phyloP scores from a whole-genome alignment of 2,329 filamentous ascomycete genomes.

The Alternaria burnsii region DNA sequence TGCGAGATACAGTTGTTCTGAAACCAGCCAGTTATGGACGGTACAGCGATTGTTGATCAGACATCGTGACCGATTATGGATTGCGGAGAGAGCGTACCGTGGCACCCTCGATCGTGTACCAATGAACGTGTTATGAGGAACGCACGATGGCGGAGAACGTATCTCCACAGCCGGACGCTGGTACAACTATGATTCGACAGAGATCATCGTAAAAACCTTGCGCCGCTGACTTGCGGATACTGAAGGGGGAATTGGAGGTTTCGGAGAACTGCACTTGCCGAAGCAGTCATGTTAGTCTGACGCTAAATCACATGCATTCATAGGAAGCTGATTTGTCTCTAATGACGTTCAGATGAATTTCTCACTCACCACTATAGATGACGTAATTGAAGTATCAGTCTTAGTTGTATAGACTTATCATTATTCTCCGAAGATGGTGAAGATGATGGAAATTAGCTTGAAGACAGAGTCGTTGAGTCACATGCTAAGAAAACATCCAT shows the following conservation, averaged over 20 bases:
- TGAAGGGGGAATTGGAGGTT: background rate
- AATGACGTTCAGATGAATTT: background rate
- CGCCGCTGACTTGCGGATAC: background rate
- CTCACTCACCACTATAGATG: background rate
- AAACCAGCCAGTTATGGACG: background rate
- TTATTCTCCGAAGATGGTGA: background rate
- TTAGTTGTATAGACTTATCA: background rate
- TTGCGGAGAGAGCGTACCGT: background rate
- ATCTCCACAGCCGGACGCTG: background rate
- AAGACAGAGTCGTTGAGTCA: background rate
- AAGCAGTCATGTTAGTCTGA: background rate
- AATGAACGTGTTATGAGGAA: background rate
- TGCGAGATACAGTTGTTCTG: background rate
- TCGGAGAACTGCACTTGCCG: background rate
- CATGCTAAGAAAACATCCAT: background rate
- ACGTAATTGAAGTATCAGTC: background rate
- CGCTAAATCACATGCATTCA: background rate
- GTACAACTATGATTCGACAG: background rate
- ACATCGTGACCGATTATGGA: background rate
- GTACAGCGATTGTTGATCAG: background rate
- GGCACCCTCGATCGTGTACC: background rate
- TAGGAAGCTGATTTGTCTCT: background rate
- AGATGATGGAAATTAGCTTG: background rate
- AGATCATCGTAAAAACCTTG: background rate
- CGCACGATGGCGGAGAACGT: background rate